Base-by-base conservation (phyloP, 768 basidiomycete species). In the Mycena kentingensis region DNA sequence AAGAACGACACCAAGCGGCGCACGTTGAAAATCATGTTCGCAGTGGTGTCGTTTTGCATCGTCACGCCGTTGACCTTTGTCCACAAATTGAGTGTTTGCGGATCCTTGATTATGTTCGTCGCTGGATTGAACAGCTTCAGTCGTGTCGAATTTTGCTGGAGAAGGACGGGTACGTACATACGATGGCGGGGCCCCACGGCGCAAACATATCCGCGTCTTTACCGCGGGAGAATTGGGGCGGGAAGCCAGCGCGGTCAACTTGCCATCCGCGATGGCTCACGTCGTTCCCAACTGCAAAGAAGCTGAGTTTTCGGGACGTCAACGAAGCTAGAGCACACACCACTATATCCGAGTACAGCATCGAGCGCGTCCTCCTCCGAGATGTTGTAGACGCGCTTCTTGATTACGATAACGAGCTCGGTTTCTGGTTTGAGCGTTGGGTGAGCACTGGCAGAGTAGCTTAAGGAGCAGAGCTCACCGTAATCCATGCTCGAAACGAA, bases 1-100 rank as follows among this genome's bases (percentile, higher is more conserved):
- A 51, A 51, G 29, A 51, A 43, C 29, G 49, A 50, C 3, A 50
- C 22, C 2, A 50, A 25, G 49, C 42, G 49, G 5, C 37, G 39
- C 3, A 51, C 50, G 4, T 31, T 41, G 26, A 51, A 51, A 6
- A 51, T 52, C 41, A 38, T 38, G 37, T 18, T 38, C 19, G 37
- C 37, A 7, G 37, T 38, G 8, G 37, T 38, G 37, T 38, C 37
- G 19, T 38, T 38, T 19, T 38, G 37, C 37, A 38, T 38, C 37
- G 37, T 38, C 11, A 38, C 37, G 8, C 37, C 37, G 21, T 38
- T 38, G 8, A 38, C 37, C 37, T 38, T 38, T 11, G 37, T 38
- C 37, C 37, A 38, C n/a, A 38, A 19, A 21, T 38, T 38, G 8
- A 38, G 37, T 19, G n/a, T 8, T 18, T 38, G 37, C 13, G 37